These are phyloP conservation scores for Monosporascus cannonballus DNA, from an alignment of 2,329 filamentous ascomycete species.

Conservation along the genomic window DNA sequence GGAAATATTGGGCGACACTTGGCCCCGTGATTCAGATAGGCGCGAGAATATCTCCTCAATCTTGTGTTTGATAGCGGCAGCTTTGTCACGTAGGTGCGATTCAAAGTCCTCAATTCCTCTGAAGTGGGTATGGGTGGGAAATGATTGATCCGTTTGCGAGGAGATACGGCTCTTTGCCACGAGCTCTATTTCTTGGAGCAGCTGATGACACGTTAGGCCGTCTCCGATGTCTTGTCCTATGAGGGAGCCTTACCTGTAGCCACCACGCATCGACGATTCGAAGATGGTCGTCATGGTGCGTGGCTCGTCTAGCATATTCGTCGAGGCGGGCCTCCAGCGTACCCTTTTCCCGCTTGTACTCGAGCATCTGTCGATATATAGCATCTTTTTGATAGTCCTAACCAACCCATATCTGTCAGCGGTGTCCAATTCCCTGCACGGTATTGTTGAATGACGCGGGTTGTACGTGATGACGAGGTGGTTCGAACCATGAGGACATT, in stretches of 20 bases:
- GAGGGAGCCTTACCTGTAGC: slow-evolving; percentile 62
- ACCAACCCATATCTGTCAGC: slow-evolving; percentile 32
- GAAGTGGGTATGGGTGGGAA: slow-evolving; percentile 54
- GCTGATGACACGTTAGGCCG: slow-evolving; percentile 31
- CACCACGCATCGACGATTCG: slow-evolving; percentile 91
- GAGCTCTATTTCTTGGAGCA: slow-evolving; percentile 59
- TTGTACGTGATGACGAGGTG: slow-evolving; percentile 19
- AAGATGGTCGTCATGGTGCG: slow-evolving; percentile 87
- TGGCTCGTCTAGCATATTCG: slow-evolving; percentile 70
- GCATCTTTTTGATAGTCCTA: slow-evolving; percentile 93
- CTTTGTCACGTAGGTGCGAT: slow-evolving; percentile 70
- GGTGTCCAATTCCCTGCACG: slow-evolving; percentile 17
- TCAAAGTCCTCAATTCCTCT: slow-evolving; percentile 68
- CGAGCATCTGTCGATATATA: slow-evolving; percentile 94
- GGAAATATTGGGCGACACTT: slow-evolving; percentile 60
- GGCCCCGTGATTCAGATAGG: slow-evolving; percentile 44
- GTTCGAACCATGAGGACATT: slow-evolving; percentile 16
- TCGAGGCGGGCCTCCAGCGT: slow-evolving; percentile 75
- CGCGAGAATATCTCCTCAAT: slow-evolving; percentile 63
- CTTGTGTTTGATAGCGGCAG: slow-evolving; percentile 68
- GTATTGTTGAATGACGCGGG: slow-evolving; percentile 17
- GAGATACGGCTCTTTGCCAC: slow-evolving; percentile 46
- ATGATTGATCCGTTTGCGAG: slow-evolving; percentile 39
- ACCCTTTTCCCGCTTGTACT: slow-evolving; percentile 87
- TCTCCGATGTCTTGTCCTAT: background rate